A percentile compares a stretch with the other conserved stretches of the same genome.
Evolutionary conservation across 2,329 filamentous ascomycete species (phyloP).

Genomic region (Pseudocercospora ulei): DNA sequence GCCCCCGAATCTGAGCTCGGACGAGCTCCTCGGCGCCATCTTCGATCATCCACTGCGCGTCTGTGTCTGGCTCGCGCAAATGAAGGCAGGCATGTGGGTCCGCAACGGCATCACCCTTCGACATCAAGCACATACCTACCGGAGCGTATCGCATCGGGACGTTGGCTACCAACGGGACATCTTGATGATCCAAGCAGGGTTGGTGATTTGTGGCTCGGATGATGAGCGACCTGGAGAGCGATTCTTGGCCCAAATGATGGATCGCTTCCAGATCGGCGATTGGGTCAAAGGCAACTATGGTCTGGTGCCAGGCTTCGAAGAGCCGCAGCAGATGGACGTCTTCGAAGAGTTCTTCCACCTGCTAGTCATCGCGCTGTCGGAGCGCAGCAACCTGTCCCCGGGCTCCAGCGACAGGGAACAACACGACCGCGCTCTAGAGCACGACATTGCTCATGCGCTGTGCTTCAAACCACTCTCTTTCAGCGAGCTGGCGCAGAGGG

Average conservation of each 20-base stretch:
- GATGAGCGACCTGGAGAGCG: slow-evolving; percentile 39
- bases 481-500: slow-evolving; percentile 74
- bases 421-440: slow-evolving; percentile 58
- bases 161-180: slow-evolving; percentile 91
- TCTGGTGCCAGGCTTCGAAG: slow-evolving; percentile 66
- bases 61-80: slow-evolving; percentile 92
- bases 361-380: slow-evolving; percentile 79
- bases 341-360: slow-evolving; percentile 94
- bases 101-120: slow-evolving; percentile 91
- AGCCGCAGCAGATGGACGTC: slow-evolving; percentile 78
- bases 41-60: slow-evolving; percentile 92
- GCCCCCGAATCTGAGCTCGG: slow-evolving; percentile 23
- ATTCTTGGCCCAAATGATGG: slow-evolving; percentile 82
- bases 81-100: slow-evolving; percentile 98
- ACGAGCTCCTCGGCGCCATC: slow-evolving; percentile 39
- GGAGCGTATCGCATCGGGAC: slow-evolving; percentile 78
- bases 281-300: slow-evolving; percentile 82
- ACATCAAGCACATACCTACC: slow-evolving; percentile 89
- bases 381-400: slow-evolving; percentile 69
- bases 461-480: slow-evolving; percentile 96
- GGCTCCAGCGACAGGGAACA: slow-evolving; percentile 58
- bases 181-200: slow-evolving; percentile 80
- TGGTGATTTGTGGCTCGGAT: slow-evolving; percentile 75
- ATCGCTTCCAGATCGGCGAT: slow-evolving; percentile 76
- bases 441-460: slow-evolving; percentile 84